Evolutionary conservation across 345 rosid species (phyloP).

Genomic region (Leavenworthia alabamica): DNA sequence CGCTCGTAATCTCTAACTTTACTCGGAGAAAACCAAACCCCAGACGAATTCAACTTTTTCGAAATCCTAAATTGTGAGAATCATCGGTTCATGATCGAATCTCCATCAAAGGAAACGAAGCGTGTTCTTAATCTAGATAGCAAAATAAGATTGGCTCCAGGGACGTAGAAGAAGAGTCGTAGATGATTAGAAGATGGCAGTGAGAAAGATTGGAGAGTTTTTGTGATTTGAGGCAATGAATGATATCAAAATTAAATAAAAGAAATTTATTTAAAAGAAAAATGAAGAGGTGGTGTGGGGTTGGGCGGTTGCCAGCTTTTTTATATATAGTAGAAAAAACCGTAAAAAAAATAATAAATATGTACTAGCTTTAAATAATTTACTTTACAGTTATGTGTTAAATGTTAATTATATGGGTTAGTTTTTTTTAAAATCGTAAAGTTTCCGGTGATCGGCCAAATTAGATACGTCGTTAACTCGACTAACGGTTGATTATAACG

Average conservation of each 20-base stretch:
- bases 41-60: not conserved
- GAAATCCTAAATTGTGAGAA: not conserved
- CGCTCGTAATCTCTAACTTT: slow-evolving; percentile 38
- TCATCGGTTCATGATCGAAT: not conserved
- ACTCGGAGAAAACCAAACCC: not conserved
- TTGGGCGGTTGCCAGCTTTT: slow-evolving; percentile 25
- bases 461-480: too few species aligned
- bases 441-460: too few species aligned
- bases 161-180: not conserved
- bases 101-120: not conserved
- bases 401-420: too few species aligned
- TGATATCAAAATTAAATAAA: not conserved
- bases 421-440: too few species aligned
- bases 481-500: too few species aligned
- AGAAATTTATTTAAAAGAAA: not conserved
- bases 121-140: not conserved
- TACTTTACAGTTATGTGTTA: too few species aligned
- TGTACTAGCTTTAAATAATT: too few species aligned
- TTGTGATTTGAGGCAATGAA: slow-evolving; percentile 3
- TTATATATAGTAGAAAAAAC: too few species aligned
- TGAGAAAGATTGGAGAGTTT: not conserved
- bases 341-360: too few species aligned
- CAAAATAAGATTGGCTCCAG: not conserved
- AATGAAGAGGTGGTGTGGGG: slow-evolving; percentile 12
- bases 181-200: slow-evolving; percentile 9